Base-by-base conservation (phyloP, 371 early-diverging fungal species). In the Entomophthora muscae region DNA sequence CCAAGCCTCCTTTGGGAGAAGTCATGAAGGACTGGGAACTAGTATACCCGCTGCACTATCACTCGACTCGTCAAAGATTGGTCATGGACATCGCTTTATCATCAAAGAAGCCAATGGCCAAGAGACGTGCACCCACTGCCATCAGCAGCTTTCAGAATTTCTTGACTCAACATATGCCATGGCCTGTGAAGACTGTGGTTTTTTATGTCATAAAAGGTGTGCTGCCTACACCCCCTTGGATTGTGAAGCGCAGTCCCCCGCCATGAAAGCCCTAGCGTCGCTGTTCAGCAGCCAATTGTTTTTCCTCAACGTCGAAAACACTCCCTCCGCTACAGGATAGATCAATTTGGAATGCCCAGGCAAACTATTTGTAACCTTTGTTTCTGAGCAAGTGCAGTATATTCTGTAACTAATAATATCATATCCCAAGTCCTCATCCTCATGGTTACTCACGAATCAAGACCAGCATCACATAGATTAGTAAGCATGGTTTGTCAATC, bases 171-270 rank as follows among this genome's bases (percentile, higher is more conserved):
- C 58, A 2, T 57, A 57, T 26, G 58, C 58, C 27, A 26, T 57
- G 29, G 31, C 26, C 12, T 57, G 58, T 31, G 58, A 57, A 3
- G 58, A 57, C 21, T 57, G 58, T 57, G 29, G 31, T 7, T 57
- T 57, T 21, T 3, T 7, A 10, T 57, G 58, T 21, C 58, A 57
- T 29, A 57, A 57, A 21, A 1, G 58, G 29, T 57, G 58, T 29
- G 58, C 58, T 1, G 12, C 26, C 12, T 12, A 22, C 12, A 31
- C 58, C 31, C 58, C 58, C 12, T 31, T 57, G 17, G 26, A 57
- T 21, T 57, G 58, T 57, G 58, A 57, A 21, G 29, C 12, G 13
- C 26, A 12, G 26, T 57, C 58, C 22, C 31, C 58, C 3, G 58
- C 58, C 3, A 12, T 57, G 2, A 57, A 57, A 57, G 58, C 58